Percentiles rank a stretch among this genome's conserved stretches.
Evolutionary conservation across 2,329 filamentous ascomycete species (phyloP).

Genomic region (Xylariales sp.): DNA sequence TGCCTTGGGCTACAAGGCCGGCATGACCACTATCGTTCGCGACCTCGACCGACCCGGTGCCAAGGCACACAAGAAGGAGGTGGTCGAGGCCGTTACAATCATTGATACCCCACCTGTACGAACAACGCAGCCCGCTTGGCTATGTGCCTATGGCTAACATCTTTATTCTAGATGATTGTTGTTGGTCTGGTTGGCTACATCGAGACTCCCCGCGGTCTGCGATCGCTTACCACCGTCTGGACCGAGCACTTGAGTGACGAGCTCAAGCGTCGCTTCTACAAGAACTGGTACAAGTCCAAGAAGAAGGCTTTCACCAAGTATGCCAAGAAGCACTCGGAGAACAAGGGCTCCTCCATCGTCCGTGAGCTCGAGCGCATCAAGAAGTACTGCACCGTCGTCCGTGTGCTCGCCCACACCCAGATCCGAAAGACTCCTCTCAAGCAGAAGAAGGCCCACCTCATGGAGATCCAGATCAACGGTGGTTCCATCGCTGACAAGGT

Average conservation of each 20-base stretch:
- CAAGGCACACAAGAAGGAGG: slow-evolving; percentile 99
- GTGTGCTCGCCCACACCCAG: slow-evolving; percentile 98
- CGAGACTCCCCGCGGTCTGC: slow-evolving; percentile 98
- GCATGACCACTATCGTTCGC: slow-evolving; percentile 99
- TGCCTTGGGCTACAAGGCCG: slow-evolving; percentile 99
- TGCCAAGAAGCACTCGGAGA: slow-evolving; percentile 99
- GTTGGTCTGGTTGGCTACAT: slow-evolving; percentile 99
- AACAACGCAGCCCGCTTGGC: slow-evolving; percentile 78
- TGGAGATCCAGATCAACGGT: slow-evolving; percentile 99
- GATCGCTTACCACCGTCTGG: slow-evolving; percentile 99
- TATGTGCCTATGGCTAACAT: slow-evolving; percentile 69
- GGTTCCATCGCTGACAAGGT: slow-evolving; percentile 96
- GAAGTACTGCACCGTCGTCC: slow-evolving; percentile 99
- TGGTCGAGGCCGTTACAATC: slow-evolving; percentile 83
- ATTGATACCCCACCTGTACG: slow-evolving; percentile 94
- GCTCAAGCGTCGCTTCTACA: slow-evolving; percentile 99
- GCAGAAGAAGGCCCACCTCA: slow-evolving; percentile 99
- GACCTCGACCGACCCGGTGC: slow-evolving; percentile 98
- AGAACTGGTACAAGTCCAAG: slow-evolving; percentile 99
- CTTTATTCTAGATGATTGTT: slow-evolving; percentile 83
- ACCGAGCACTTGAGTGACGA: slow-evolving; percentile 98
- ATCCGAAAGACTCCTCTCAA: slow-evolving; percentile 98
- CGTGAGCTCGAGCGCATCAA: slow-evolving; percentile 99
- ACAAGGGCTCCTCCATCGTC: slow-evolving; percentile 82
- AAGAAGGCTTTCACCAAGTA: slow-evolving; percentile 99